These are phyloP conservation scores for Stemphylium vesicarium DNA, from an alignment of 2,329 filamentous ascomycete species.

Conservation along the genomic window DNA sequence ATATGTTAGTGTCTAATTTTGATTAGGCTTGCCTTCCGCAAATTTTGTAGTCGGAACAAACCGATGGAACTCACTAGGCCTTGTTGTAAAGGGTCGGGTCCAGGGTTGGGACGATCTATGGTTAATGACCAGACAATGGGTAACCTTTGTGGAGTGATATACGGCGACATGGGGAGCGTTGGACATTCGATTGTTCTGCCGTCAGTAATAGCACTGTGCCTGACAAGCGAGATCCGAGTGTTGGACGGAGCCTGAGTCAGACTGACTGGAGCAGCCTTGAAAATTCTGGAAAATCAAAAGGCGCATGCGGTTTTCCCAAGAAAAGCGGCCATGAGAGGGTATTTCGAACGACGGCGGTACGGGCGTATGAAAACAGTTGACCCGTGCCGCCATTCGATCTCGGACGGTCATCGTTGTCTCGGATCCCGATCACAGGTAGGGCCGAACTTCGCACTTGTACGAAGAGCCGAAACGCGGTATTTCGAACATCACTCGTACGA, in stretches of 20 bases:
- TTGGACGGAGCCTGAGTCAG: neutral
- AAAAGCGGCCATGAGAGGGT: neutral
- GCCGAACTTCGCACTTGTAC: neutral
- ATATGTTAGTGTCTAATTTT: no score
- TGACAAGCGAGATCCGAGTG: no score
- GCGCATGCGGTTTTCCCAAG: neutral
- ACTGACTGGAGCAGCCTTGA: neutral
- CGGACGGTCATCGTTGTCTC: slow-evolving; percentile 1
- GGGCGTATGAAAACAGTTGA: neutral
- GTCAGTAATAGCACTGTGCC: no score
- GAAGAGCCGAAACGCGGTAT: slow-evolving; percentile 5
- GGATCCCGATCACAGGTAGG: neutral
- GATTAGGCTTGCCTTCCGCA: no score
- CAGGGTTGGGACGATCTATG: no score
- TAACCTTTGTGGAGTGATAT: no score
- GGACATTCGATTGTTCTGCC: no score
- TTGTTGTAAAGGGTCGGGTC: no score
- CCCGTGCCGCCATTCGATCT: neutral
- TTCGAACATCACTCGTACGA: neutral
- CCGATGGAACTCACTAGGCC: no score
- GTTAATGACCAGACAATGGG: no score
- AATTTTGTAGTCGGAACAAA: no score
- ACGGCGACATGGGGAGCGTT: no score
- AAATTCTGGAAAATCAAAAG: neutral
- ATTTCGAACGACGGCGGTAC: neutral